Percentiles rank a stretch among this genome's conserved stretches.
Conservation (phyloP, 2,329 filamentous ascomycete genomes). For the Neospermospora avenae region DNA sequence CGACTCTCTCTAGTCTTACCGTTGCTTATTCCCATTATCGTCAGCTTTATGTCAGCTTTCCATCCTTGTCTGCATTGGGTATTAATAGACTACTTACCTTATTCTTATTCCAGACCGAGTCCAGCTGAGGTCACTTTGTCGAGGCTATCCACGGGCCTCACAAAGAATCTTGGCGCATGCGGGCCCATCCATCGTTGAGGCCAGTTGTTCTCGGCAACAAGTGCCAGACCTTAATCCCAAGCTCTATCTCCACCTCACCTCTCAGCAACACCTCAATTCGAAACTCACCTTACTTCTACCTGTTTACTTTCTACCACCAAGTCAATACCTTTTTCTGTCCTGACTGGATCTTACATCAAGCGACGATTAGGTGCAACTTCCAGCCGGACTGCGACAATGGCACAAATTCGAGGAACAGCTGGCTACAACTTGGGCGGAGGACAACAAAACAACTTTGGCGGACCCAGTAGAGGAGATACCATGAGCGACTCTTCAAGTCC, state of each 20-base stretch:
- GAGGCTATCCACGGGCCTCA: no score
- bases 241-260: conserved; percentile 5
- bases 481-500: conserved; percentile 37
- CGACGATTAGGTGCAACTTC: conserved; percentile 26
- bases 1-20: no score
- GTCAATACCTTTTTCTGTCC: background rate
- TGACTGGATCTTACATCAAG: conserved; percentile 13
- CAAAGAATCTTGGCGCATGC: conserved; percentile 7
- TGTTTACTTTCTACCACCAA: background rate
- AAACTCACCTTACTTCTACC: background rate
- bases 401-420: conserved; percentile 56
- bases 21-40: background rate
- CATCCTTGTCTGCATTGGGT: background rate
- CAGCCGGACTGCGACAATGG: conserved; percentile 43
- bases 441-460: conserved; percentile 38
- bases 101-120: background rate
- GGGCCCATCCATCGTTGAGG: background rate
- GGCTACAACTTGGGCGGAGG: conserved; percentile 38
- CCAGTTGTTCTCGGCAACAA: conserved; percentile 10
- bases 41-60: background rate
- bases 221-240: conserved; percentile 7
- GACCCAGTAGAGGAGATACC: conserved; percentile 33
- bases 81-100: no score
- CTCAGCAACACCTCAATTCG: background rate
- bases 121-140: background rate